Percentiles rank a stretch among this genome's conserved stretches.
Evolutionary conservation across 768 basidiomycete species (phyloP).

Genomic region (Auricularia sp.): DNA sequence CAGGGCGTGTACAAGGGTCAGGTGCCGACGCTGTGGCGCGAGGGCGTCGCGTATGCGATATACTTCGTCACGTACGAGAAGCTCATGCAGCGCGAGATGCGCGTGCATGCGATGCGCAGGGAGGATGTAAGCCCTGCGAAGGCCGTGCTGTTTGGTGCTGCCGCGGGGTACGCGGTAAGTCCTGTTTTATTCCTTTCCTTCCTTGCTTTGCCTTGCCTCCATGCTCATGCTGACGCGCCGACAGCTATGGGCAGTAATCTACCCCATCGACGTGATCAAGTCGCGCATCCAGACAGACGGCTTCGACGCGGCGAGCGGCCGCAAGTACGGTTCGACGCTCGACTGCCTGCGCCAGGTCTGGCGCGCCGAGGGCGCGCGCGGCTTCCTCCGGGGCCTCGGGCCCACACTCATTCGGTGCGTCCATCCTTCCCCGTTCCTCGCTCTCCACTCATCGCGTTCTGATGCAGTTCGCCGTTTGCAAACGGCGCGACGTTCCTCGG

Average conservation of each 20-base stretch:
- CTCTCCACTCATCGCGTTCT: constrained; percentile 2
- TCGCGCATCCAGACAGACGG: constrained; percentile 94
- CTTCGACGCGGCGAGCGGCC: constrained; percentile 61
- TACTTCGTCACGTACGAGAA: constrained; percentile 94
- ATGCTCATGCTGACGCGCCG: constrained; percentile 5
- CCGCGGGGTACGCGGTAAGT: constrained; percentile 84
- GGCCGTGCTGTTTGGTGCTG: constrained; percentile 79
- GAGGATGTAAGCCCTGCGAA: constrained; percentile 60
- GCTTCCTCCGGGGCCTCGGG: constrained; percentile 83
- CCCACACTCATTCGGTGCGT: constrained; percentile 85
- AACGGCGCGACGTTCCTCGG: constrained; percentile 96
- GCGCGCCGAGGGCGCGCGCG: constrained; percentile 71
- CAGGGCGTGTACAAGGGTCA: constrained; percentile 90
- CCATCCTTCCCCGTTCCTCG: constrained; percentile 5
- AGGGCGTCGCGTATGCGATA: constrained; percentile 70
- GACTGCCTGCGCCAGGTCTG: constrained; percentile 79
- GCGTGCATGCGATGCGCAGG: constrained; percentile 14
- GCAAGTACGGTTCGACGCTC: constrained; percentile 72
- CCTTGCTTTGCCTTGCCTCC: background rate
- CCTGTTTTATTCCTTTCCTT: constrained; percentile 18
- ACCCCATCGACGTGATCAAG: constrained; percentile 95
- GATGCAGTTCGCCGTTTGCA: constrained; percentile 77
- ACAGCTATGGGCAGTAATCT: constrained; percentile 85
- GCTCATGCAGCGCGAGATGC: constrained; percentile 78
- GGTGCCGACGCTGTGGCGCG: constrained; percentile 74